Conservation (phyloP, 768 basidiomycete species). For the Dentipellis fragilis region DNA sequence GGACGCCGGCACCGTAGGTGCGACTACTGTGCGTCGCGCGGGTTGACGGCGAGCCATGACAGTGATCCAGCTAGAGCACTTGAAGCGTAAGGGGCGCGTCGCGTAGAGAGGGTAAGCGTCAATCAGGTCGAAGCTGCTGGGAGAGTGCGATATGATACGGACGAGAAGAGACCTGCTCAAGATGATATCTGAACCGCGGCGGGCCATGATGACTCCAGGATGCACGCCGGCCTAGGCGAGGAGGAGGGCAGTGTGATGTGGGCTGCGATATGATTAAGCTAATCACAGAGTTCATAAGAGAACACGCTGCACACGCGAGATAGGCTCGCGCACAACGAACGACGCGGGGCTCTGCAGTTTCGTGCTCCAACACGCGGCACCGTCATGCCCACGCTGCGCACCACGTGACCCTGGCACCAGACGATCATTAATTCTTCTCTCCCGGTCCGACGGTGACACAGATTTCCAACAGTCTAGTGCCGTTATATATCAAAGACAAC, state of each 20-base stretch:
- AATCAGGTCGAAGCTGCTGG: background rate
- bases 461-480: background rate
- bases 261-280: background rate
- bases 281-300: background rate
- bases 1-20: background rate
- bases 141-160: constrained; percentile 1
- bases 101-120: background rate
- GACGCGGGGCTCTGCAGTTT: background rate
- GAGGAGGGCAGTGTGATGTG: background rate
- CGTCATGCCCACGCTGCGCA: too few relatives aligned
- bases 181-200: background rate
- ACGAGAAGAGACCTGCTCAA: background rate
- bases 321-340: background rate
- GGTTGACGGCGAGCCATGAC: background rate
- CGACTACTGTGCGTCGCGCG: background rate
- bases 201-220: background rate
- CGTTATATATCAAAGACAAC: constrained; percentile 23
- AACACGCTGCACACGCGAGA: background rate
- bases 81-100: background rate
- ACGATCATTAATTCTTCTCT: too few relatives aligned
- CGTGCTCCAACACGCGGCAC: background rate
- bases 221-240: background rate
- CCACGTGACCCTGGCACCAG: too few relatives aligned
- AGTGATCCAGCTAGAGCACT: background rate
- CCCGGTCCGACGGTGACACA: background rate